Conservation (phyloP, 768 basidiomycete species). For the Pholiota microspora region DNA sequence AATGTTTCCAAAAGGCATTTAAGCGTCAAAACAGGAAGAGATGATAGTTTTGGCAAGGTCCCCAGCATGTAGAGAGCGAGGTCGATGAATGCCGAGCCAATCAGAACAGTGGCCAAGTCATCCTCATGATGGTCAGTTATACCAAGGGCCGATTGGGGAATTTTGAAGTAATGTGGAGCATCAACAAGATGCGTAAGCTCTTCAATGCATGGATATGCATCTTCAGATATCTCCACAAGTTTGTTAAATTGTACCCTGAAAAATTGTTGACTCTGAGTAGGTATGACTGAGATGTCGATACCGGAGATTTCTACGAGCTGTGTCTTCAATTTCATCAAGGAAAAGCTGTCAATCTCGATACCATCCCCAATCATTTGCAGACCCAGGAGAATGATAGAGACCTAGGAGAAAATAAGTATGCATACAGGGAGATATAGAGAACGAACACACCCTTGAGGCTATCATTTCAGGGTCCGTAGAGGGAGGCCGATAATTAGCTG, state of each 20-base stretch:
- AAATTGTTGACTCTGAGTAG: slow-evolving; percentile 43
- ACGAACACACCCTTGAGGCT: slow-evolving; percentile 40
- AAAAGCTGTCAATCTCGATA: slow-evolving; percentile 46
- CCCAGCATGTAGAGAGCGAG: slow-evolving; percentile 50
- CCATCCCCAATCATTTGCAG: slow-evolving; percentile 70
- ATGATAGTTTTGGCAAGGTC: slow-evolving; percentile 39
- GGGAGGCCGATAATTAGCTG: slow-evolving; percentile 5
- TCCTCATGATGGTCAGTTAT: slow-evolving; percentile 41
- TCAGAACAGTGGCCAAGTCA: slow-evolving; percentile 39
- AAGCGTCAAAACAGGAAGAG: slow-evolving; percentile 52
- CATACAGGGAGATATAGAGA: background rate
- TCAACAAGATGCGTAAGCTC: slow-evolving; percentile 61
- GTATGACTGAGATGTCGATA: slow-evolving; percentile 42
- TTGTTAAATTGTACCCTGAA: slow-evolving; percentile 57
- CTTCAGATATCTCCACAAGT: slow-evolving; percentile 37
- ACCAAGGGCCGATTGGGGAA: slow-evolving; percentile 43
- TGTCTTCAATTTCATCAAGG: slow-evolving; percentile 61
- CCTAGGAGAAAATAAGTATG: slow-evolving; percentile 30
- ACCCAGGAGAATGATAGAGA: slow-evolving; percentile 53
- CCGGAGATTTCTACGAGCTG: slow-evolving; percentile 50
- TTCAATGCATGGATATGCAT: slow-evolving; percentile 54
- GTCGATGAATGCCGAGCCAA: slow-evolving; percentile 68
- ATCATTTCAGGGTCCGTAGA: slow-evolving; percentile 45
- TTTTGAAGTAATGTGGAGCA: slow-evolving; percentile 45
- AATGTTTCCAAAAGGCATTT: slow-evolving; percentile 65